Conservation (phyloP, 2,329 filamentous ascomycete genomes). For the Fusarium protoensiforme region DNA sequence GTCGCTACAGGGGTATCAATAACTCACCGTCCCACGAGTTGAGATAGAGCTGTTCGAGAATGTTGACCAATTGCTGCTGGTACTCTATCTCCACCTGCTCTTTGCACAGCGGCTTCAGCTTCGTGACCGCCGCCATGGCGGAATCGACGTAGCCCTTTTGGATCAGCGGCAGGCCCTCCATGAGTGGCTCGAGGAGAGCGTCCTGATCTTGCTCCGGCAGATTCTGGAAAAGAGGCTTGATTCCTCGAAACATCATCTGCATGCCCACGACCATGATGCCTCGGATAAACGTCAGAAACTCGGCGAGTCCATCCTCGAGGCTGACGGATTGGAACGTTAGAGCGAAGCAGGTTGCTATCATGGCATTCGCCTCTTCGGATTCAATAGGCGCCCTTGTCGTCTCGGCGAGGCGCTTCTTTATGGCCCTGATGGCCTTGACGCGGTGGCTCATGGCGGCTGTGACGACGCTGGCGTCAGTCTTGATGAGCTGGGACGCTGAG, state of each 20-base stretch:
- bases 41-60: conserved; percentile 62
- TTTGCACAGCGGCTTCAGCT: conserved; percentile 56
- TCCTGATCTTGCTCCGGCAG: conserved; percentile 55
- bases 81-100: conserved; percentile 59
- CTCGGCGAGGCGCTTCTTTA: conserved; percentile 65
- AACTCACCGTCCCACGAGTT: conserved; percentile 64
- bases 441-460: conserved; percentile 72
- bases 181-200: conserved; percentile 55
- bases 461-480: conserved; percentile 61
- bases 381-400: conserved; percentile 53
- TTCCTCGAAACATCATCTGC: conserved; percentile 63
- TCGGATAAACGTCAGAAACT: conserved; percentile 70
- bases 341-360: conserved; percentile 69
- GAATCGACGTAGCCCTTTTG: conserved; percentile 57
- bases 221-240: conserved; percentile 62
- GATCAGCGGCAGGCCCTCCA: conserved; percentile 59
- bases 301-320: conserved; percentile 67
- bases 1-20: background rate
- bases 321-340: conserved; percentile 69
- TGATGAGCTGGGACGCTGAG: conserved; percentile 72
- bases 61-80: conserved; percentile 55
- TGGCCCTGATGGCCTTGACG: conserved; percentile 71
- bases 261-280: conserved; percentile 66
- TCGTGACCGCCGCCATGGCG: conserved; percentile 57
- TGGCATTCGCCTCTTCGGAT: conserved; percentile 67